phyloP scores from a whole-genome alignment of 495 filamentous ascomycete genomes.

The Aspergillus wentii region DNA sequence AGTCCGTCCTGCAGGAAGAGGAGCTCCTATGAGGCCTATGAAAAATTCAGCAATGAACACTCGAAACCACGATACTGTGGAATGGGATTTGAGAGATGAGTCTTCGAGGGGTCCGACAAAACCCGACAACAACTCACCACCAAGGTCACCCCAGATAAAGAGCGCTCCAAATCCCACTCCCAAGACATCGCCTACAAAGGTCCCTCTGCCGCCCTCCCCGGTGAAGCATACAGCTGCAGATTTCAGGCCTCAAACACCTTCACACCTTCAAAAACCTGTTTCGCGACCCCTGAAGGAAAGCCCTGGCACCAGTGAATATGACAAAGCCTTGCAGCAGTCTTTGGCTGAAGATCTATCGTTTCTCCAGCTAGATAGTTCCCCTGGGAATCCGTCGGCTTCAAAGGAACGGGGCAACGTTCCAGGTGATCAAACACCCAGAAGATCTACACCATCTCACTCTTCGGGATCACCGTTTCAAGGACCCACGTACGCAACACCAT shows the following conservation, averaged over 20 bases:
- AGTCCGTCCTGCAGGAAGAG: conserved; percentile 64
- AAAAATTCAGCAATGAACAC: conserved; percentile 70
- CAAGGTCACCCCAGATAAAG: conserved; percentile 12
- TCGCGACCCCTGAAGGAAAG: conserved; percentile 24
- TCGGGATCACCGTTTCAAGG: conserved; percentile 50
- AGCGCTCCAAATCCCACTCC: conserved; percentile 7
- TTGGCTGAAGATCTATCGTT: conserved; percentile 55
- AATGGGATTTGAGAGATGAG: conserved; percentile 38
- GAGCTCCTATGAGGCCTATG: conserved; percentile 57
- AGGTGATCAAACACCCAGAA: conserved; percentile 23
- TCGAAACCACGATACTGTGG: conserved; percentile 41
- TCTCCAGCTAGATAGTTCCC: conserved; percentile 29
- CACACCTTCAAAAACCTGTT: conserved; percentile 29
- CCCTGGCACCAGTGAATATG: conserved; percentile 50
- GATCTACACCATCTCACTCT: conserved; percentile 15
- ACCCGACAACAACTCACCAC: conserved; percentile 7
- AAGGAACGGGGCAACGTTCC: conserved; percentile 13
- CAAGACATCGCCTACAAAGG: conserved; percentile 48
- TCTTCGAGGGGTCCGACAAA: conserved; percentile 21
- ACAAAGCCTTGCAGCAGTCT: conserved; percentile 54
- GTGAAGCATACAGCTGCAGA: conserved; percentile 30
- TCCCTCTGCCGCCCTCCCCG: conserved; percentile 52
- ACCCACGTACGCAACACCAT: conserved; percentile 20
- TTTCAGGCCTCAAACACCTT: conserved; percentile 40
- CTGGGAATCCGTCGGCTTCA: conserved; percentile 11